Evolutionary conservation across 2,329 filamentous ascomycete species (phyloP).

Genomic region (Sphaerulina populicola): DNA sequence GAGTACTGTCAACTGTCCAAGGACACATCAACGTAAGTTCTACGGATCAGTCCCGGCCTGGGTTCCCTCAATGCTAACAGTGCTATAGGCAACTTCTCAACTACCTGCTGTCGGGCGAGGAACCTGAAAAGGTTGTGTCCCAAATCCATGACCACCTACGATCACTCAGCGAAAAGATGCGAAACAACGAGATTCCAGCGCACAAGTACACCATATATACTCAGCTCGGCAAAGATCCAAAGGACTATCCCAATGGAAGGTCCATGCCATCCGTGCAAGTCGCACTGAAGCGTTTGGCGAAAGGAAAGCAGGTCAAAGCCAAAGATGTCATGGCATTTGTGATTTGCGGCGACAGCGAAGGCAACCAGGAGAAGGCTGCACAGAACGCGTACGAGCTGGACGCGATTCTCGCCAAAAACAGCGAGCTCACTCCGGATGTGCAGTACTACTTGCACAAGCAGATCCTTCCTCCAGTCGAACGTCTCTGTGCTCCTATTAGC

Average conservation of each 20-base stretch:
- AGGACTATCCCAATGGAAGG: conserved; percentile 87
- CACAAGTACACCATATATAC: conserved; percentile 97
- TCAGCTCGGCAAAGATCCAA: conserved; percentile 87
- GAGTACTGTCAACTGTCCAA: conserved; percentile 95
- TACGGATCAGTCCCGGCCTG: not conserved
- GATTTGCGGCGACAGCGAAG: conserved; percentile 63
- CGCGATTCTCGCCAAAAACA: conserved; percentile 71
- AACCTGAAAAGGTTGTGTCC: conserved; percentile 76
- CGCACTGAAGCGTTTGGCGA: conserved; percentile 74
- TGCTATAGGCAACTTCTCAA: conserved; percentile 63
- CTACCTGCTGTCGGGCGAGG: conserved; percentile 87
- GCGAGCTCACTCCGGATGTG: conserved; percentile 74
- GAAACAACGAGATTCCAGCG: conserved; percentile 62
- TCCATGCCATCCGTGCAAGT: conserved; percentile 97
- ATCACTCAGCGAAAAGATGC: conserved; percentile 78
- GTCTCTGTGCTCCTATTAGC: conserved; percentile 89
- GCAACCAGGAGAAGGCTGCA: conserved; percentile 60
- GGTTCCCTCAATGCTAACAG: conserved; percentile 13
- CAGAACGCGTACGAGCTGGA: conserved; percentile 84
- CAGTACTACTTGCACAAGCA: conserved; percentile 98
- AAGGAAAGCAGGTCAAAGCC: conserved; percentile 78
- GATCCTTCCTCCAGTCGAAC: conserved; percentile 94
- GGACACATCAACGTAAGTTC: conserved; percentile 64
- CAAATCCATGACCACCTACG: conserved; percentile 91
- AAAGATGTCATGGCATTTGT: conserved; percentile 97